Conservation (phyloP, 805 yeast species). For the Metschnikowia dekortorum region DNA sequence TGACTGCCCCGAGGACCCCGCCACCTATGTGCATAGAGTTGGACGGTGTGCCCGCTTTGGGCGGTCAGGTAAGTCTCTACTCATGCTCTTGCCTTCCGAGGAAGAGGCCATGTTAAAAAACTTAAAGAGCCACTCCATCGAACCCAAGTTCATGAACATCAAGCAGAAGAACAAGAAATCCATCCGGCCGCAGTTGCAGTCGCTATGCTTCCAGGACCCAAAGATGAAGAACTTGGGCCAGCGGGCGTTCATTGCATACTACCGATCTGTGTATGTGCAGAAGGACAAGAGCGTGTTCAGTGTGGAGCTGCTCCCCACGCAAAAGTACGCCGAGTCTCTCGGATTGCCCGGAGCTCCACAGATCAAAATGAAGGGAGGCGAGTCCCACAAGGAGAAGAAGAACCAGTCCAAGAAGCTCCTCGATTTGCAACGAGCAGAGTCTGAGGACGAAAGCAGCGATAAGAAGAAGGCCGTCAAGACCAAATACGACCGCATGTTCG, state of each 20-base stretch:
- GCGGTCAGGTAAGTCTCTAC: slow-evolving; percentile 71
- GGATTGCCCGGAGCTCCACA: slow-evolving; percentile 97
- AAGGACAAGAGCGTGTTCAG: slow-evolving; percentile 83
- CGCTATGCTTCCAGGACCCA: slow-evolving; percentile 86
- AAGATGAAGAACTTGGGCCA: slow-evolving; percentile 91
- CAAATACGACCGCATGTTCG: slow-evolving; percentile 93
- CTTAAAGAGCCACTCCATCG: slow-evolving; percentile 59
- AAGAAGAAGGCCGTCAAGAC: slow-evolving; percentile 54
- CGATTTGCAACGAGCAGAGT: slow-evolving; percentile 46
- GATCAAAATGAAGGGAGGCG: slow-evolving; percentile 61
- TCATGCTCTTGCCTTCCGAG: slow-evolving; percentile 82
- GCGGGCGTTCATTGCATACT: slow-evolving; percentile 90
- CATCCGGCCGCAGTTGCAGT: slow-evolving; percentile 80
- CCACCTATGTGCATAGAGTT: slow-evolving; percentile 86
- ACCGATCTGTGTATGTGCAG: slow-evolving; percentile 78
- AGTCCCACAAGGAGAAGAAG: slow-evolving; percentile 67
- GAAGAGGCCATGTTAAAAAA: slow-evolving; percentile 69
- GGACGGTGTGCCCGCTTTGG: slow-evolving; percentile 91
- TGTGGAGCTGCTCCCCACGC: slow-evolving; percentile 70
- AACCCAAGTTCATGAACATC: slow-evolving; percentile 67
- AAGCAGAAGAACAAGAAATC: slow-evolving; percentile 69
- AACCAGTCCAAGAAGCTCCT: slow-evolving; percentile 73
- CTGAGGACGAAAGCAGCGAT: slow-evolving; percentile 53
- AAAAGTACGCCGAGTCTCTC: slow-evolving; percentile 77
- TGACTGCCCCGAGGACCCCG: slow-evolving; percentile 87